Percentiles rank a stretch among this genome's conserved stretches.
Conservation (phyloP, 208 protist species). For the Phytomonas sp. region DNA sequence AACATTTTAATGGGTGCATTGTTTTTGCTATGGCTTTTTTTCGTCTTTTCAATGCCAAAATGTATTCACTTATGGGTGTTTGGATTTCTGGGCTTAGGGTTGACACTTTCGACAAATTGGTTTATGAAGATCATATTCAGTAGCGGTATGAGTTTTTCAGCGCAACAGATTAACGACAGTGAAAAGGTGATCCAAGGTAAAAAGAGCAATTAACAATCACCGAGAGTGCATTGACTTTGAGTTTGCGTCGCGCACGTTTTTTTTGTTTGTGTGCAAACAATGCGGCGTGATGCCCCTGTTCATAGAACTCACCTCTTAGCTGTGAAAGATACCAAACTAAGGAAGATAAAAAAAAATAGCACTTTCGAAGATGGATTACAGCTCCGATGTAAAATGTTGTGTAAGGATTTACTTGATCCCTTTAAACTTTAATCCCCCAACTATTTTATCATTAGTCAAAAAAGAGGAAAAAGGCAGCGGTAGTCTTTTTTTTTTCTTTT, state of each 20-base stretch:
- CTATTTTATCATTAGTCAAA: not conserved
- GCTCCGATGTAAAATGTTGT: not conserved
- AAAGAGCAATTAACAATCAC: constrained; percentile 23
- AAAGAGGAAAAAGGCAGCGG: not conserved
- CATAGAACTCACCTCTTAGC: not conserved
- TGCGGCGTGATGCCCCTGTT: not conserved
- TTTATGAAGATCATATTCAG: constrained; percentile 77
- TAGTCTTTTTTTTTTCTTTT: constrained; percentile 10
- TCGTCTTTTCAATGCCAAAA: constrained; percentile 61
- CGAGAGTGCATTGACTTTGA: not conserved
- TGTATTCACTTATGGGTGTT: constrained; percentile 86
- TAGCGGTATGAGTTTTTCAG: constrained; percentile 43
- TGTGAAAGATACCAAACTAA: not conserved
- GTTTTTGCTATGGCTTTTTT: constrained; percentile 62
- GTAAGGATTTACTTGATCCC: not conserved
- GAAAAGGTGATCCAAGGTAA: constrained; percentile 17
- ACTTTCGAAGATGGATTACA: not conserved
- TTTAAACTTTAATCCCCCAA: not conserved
- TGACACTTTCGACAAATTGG: constrained; percentile 82
- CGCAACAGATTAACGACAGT: constrained; percentile 20
- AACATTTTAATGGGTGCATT: constrained; percentile 75
- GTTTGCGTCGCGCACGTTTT: not conserved
- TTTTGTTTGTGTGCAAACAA: not conserved
- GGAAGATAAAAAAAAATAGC: not conserved
- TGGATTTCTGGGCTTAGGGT: constrained; percentile 68